These are phyloP conservation scores for Penicillium olsonii DNA, from an alignment of 2,329 filamentous ascomycete species.

Conservation along the genomic window DNA sequence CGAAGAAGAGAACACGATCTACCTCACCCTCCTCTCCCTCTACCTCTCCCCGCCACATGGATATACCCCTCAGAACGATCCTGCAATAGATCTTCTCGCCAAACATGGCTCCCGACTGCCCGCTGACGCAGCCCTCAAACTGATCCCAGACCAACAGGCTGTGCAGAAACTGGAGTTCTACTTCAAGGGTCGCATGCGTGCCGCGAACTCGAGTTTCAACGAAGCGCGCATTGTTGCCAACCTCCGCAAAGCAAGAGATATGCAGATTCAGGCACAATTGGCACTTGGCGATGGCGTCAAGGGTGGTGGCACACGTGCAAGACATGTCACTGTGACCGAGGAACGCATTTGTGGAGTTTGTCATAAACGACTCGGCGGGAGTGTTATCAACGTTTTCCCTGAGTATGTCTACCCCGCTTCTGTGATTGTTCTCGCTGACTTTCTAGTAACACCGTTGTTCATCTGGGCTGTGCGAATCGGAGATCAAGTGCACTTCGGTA, in stretches of 20 bases:
- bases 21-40: conserved; percentile 84
- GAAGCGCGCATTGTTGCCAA: conserved; percentile 76
- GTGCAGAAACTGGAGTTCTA: conserved; percentile 82
- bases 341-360: conserved; percentile 90
- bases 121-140: conserved; percentile 77
- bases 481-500: conserved; percentile 29
- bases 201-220: conserved; percentile 78
- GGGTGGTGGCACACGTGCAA: conserved; percentile 57
- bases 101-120: conserved; percentile 90
- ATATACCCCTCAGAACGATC: conserved; percentile 70
- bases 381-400: conserved; percentile 85
- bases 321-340: conserved; percentile 78
- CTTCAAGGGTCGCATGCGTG: conserved; percentile 86
- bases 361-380: conserved; percentile 87
- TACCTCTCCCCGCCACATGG: conserved; percentile 81
- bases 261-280: conserved; percentile 72
- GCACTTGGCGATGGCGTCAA: conserved; percentile 67
- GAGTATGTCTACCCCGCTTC: conserved; percentile 58
- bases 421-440: conserved; percentile 18
- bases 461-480: conserved; percentile 72
- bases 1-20: conserved; percentile 72
- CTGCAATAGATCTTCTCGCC: conserved; percentile 83
- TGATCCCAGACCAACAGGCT: conserved; percentile 80
- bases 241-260: conserved; percentile 74
- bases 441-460: conserved; percentile 63